Conservation (phyloP, 257 asterid genomes). For the Capsicum pubescens region DNA sequence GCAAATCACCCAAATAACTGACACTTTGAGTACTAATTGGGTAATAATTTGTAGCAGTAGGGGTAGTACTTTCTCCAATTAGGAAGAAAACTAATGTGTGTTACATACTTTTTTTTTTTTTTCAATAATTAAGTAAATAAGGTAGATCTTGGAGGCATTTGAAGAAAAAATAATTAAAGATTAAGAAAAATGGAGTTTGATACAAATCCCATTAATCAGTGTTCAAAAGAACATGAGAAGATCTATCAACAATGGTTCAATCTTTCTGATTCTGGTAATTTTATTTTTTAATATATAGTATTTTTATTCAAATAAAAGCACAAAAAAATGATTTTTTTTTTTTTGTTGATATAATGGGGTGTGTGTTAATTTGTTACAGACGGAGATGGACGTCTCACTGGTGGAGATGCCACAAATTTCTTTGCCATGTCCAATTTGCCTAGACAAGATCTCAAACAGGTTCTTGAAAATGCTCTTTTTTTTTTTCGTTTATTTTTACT, state of each 20-base stretch:
- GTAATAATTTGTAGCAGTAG: too few species aligned
- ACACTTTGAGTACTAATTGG: too few species aligned
- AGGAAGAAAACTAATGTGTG: too few species aligned
- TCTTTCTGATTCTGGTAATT: conserved; percentile 78
- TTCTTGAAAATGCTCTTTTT: background rate
- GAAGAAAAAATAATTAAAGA: background rate
- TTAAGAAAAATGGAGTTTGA: conserved; percentile 69
- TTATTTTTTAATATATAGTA: background rate
- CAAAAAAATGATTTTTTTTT: background rate
- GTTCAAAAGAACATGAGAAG: conserved; percentile 82
- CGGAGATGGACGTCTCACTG: conserved; percentile 90
- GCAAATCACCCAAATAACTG: too few species aligned
- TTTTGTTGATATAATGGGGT: conserved; percentile 15
- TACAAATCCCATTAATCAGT: conserved; percentile 74
- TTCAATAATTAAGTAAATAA: background rate
- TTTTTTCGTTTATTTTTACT: too few species aligned
- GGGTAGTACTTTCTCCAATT: too few species aligned
- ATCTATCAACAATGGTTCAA: conserved; percentile 83
- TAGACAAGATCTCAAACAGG: conserved; percentile 96
- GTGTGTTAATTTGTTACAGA: conserved; percentile 43
- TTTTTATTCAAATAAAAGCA: background rate
- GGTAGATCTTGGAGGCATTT: conserved; percentile 13
- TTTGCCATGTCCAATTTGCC: conserved; percentile 80
- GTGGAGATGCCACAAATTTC: conserved; percentile 87
- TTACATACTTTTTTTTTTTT: too few species aligned